A percentile compares a stretch with the other conserved stretches of the same genome.
Evolutionary conservation across 345 rosid genomes (phyloP).

Genomic region (Kandelia obovata): DNA sequence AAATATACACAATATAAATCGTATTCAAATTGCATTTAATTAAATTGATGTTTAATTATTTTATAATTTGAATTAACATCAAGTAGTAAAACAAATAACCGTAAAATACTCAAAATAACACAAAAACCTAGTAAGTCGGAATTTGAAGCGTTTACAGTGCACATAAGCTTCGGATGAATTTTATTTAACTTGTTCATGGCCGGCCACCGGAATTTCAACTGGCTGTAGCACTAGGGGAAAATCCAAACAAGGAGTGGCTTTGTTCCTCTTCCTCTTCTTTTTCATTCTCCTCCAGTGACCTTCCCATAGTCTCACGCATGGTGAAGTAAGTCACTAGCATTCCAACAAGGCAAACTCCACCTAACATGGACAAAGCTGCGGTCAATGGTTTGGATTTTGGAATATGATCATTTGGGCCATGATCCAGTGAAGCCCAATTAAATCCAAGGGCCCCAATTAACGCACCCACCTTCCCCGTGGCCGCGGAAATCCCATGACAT

Average conservation of each 20-base stretch:
- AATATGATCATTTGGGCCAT: background rate
- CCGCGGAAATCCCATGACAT: slow-evolving; percentile 77
- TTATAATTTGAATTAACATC: too few relatives aligned
- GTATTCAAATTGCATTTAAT: too few relatives aligned
- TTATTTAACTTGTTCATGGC: too few relatives aligned
- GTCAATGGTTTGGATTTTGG: slow-evolving; percentile 29
- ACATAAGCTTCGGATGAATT: too few relatives aligned
- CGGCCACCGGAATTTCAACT: too few relatives aligned
- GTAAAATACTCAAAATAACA: too few relatives aligned
- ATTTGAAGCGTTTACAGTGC: too few relatives aligned
- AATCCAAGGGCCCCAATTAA: slow-evolving; percentile 60
- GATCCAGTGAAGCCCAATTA: slow-evolving; percentile 37
- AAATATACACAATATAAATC: too few relatives aligned
- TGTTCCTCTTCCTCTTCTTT: slow-evolving; percentile 10
- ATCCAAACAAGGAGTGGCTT: background rate
- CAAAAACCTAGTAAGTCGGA: too few relatives aligned
- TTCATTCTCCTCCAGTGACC: slow-evolving; percentile 70
- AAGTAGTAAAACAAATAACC: too few relatives aligned
- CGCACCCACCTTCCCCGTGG: slow-evolving; percentile 71
- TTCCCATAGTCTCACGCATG: slow-evolving; percentile 63
- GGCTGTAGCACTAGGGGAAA: background rate
- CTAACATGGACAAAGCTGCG: slow-evolving; percentile 37
- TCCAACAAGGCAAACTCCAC: slow-evolving; percentile 58
- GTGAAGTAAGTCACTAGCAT: slow-evolving; percentile 42
- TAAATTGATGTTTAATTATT: too few relatives aligned